These are phyloP conservation scores for Conticribra guillardii DNA, from an alignment of 108 stramenopile species.

Conservation along the genomic window DNA sequence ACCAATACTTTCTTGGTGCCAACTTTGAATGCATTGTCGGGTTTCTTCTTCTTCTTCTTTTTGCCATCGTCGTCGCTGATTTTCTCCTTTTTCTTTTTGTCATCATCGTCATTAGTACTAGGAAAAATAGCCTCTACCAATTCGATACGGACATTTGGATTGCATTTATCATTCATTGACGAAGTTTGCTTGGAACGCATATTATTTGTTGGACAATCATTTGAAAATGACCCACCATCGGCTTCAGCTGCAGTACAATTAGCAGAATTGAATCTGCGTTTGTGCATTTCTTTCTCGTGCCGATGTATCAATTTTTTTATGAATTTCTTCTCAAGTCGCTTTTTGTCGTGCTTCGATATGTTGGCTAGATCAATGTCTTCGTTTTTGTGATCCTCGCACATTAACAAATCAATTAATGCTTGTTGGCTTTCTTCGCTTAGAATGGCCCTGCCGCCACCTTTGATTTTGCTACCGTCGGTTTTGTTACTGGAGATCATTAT, in stretches of 20 bases:
- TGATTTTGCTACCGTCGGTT: constrained; percentile 43
- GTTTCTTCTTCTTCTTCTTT: constrained; percentile 13
- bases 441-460: constrained; percentile 66
- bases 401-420: constrained; percentile 50
- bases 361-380: constrained; percentile 1
- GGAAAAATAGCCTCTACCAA: constrained; percentile 59
- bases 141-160: constrained; percentile 55
- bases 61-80: constrained; percentile 11
- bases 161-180: neutral
- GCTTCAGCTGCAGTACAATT: neutral
- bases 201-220: neutral
- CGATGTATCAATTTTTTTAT: constrained; percentile 36
- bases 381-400: constrained; percentile 22
- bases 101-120: constrained; percentile 36
- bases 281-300: constrained; percentile 27
- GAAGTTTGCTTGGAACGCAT: neutral
- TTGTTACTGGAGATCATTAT: too few relatives aligned
- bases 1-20: constrained; percentile 61
- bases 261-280: constrained; percentile 18
- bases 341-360: constrained; percentile 38
- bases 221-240: neutral
- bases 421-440: constrained; percentile 47
- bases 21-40: constrained; percentile 29
- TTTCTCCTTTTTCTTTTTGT: constrained; percentile 23
- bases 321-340: constrained; percentile 40